A percentile compares a stretch with the other conserved stretches of the same genome.
These are phyloP conservation scores for Papiliotrema nemorosa DNA, from an alignment of 1,284 basidiomycete genomes.

Conservation along the genomic window DNA sequence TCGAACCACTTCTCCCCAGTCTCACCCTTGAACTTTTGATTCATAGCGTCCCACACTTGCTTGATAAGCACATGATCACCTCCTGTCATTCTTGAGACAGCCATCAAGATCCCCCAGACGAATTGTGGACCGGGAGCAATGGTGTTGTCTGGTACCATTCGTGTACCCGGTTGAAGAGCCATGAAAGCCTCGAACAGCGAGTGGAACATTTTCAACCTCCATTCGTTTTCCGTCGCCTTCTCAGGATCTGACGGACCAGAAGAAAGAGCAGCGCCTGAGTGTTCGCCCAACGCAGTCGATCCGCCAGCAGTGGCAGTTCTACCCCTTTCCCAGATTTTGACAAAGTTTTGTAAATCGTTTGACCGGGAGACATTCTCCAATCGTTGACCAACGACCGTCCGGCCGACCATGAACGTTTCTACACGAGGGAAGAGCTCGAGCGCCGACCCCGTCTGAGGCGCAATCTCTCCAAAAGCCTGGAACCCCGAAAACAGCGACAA, in stretches of 20 bases:
- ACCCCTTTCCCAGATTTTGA: neutral
- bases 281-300: no score
- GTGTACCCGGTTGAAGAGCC: neutral
- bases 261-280: no score
- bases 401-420: neutral
- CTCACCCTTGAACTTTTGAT: constrained; percentile 5
- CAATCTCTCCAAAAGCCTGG: neutral
- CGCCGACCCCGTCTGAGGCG: neutral
- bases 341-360: neutral
- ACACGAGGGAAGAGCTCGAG: neutral
- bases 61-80: constrained; percentile 19
- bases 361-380: neutral
- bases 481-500: neutral
- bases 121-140: constrained; percentile 29
- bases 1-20: constrained; percentile 32
- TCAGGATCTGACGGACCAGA: no score
- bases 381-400: neutral
- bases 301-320: neutral
- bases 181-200: constrained; percentile 34
- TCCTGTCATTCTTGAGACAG: constrained; percentile 35
- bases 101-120: constrained; percentile 35
- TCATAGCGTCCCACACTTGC: constrained; percentile 1
- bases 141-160: neutral
- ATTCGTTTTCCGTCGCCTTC: neutral
- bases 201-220: constrained; percentile 9